Conservation (phyloP, 2,329 filamentous ascomycete genomes). For the Xylaria sp. region DNA sequence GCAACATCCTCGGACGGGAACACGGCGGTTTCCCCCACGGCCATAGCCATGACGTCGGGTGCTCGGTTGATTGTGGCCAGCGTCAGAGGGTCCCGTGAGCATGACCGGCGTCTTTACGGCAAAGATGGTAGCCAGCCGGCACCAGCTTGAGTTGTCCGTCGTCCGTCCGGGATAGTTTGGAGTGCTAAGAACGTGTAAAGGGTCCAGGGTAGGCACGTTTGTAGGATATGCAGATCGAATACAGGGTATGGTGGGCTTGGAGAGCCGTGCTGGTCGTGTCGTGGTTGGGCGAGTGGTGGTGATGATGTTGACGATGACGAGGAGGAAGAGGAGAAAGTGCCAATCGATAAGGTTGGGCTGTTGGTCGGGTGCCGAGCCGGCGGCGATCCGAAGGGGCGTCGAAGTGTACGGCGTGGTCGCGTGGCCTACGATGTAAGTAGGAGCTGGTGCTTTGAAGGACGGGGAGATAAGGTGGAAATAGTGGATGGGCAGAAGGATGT, state of each 20-base stretch:
- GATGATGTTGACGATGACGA: not conserved
- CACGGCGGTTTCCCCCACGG: conserved; percentile 38
- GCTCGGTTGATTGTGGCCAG: conserved; percentile 24
- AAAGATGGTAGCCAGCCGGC: conserved; percentile 8
- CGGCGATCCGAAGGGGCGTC: not conserved
- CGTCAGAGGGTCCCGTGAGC: conserved; percentile 33
- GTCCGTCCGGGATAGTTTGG: conserved; percentile 12
- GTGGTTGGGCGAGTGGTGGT: not conserved
- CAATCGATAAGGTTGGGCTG: conserved; percentile 33
- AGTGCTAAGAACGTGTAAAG: conserved; percentile 1
- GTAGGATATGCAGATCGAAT: not conserved
- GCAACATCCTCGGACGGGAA: conserved; percentile 43
- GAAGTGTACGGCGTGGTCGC: conserved; percentile 25
- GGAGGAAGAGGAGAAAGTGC: conserved; percentile 16
- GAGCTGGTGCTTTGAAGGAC: conserved; percentile 4
- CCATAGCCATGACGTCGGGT: conserved; percentile 42
- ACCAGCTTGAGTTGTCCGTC: conserved; percentile 14
- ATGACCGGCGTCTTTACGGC: conserved; percentile 37
- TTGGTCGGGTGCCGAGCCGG: conserved; percentile 27
- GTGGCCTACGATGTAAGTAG: conserved; percentile 27
- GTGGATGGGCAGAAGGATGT: conserved; percentile 17
- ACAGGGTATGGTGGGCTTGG: not conserved
- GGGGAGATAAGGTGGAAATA: conserved; percentile 16
- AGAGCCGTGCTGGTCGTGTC: not conserved
- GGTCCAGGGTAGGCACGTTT: not conserved